phyloP scores from a whole-genome alignment of 2,329 filamentous ascomycete genomes.

The Curvularia verruculosa region DNA sequence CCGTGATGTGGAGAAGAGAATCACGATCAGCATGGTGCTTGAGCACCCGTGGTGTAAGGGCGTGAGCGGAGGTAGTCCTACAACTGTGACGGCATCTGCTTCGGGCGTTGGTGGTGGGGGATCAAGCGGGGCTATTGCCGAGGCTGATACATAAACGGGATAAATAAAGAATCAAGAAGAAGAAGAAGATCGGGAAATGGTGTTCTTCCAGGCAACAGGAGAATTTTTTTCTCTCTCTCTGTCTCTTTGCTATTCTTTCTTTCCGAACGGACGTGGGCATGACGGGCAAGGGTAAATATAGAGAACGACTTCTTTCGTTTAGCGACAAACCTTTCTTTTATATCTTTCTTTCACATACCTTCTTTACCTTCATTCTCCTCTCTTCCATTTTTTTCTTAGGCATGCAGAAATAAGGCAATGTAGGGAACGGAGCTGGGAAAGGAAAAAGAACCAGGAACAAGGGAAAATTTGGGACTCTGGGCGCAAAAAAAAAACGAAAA shows the following conservation, averaged over 20 bases:
- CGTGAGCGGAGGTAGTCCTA: background rate
- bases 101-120: background rate
- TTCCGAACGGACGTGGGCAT: background rate
- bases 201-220: too few relatives aligned
- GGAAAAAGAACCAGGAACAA: background rate
- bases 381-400: background rate
- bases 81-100: background rate
- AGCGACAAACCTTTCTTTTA: background rate
- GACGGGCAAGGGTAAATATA: background rate
- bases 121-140: background rate
- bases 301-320: background rate
- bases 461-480: background rate
- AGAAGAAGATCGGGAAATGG: too few relatives aligned
- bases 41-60: constrained; percentile 79
- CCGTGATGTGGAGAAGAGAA: constrained; percentile 80
- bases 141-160: background rate
- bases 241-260: too few relatives aligned
- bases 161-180: background rate
- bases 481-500: background rate
- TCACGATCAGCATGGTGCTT: constrained; percentile 86
- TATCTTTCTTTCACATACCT: background rate
- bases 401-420: background rate
- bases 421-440: too few relatives aligned
- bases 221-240: too few relatives aligned
- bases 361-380: background rate